Evolutionary conservation across 371 early-diverging fungal species (phyloP).

Genomic region (Zopfochytrium polystomum): DNA sequence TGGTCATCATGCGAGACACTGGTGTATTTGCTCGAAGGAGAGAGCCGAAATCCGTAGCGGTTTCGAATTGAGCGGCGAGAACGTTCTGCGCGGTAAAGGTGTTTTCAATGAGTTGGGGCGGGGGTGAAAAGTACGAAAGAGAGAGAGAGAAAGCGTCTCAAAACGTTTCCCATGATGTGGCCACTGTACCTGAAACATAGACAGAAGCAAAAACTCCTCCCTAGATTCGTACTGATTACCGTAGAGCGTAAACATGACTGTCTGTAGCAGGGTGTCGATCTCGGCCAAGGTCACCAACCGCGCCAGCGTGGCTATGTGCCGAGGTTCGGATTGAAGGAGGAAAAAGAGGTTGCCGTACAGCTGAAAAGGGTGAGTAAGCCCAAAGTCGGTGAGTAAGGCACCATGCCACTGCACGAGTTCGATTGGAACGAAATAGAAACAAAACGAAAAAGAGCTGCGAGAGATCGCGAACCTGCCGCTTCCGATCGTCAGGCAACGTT

Average conservation of each 20-base stretch:
- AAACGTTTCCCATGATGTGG: not conserved
- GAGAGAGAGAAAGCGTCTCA: not conserved
- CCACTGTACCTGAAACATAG: conserved; percentile 85
- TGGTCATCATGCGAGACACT: conserved; percentile 93
- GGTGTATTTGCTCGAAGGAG: conserved; percentile 92
- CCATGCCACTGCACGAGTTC: too few relatives aligned
- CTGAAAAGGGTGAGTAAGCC: too few relatives aligned
- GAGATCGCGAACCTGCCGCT: conserved; percentile 58
- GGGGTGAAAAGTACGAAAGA: not conserved
- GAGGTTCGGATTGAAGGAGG: conserved; percentile 87
- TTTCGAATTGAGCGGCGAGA: conserved; percentile 84
- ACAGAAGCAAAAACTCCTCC: conserved; percentile 89
- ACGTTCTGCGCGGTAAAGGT: conserved; percentile 74
- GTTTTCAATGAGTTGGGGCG: too few relatives aligned
- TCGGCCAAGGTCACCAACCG: conserved; percentile 81
- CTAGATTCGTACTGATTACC: conserved; percentile 95
- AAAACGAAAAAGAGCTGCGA: not conserved
- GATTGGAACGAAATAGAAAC: too few relatives aligned
- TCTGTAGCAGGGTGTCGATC: conserved; percentile 89
- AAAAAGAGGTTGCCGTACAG: conserved; percentile 90
- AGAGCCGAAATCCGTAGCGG: conserved; percentile 79
- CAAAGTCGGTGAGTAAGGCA: too few relatives aligned
- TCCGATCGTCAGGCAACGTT: conserved; percentile 77
- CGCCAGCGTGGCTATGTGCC: conserved; percentile 82
- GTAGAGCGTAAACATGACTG: conserved; percentile 93